phyloP scores from a whole-genome alignment of 768 basidiomycete genomes.

The Kondoa malvinella region DNA sequence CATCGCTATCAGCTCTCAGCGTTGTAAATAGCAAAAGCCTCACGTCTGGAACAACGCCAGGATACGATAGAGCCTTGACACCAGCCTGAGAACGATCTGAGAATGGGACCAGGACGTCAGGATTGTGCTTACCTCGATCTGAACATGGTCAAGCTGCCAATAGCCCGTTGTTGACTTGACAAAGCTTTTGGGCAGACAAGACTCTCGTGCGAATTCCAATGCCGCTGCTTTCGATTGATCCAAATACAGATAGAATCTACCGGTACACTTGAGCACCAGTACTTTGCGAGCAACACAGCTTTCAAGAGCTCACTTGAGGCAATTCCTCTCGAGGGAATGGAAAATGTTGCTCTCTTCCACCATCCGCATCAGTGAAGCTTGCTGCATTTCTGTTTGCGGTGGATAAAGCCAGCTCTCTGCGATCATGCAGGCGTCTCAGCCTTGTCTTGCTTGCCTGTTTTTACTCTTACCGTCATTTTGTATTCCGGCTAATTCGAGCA shows the following conservation, averaged over 20 bases:
- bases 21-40: neutral
- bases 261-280: neutral
- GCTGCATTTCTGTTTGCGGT: neutral
- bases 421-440: neutral
- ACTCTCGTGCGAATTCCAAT: neutral
- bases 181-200: neutral
- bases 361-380: neutral
- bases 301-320: neutral
- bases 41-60: neutral
- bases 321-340: neutral
- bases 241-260: neutral
- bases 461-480: neutral
- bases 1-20: neutral
- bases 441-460: neutral
- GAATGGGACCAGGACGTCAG: neutral
- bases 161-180: neutral
- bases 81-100: neutral
- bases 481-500: neutral
- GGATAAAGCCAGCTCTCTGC: neutral
- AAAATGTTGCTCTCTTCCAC: neutral
- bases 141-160: neutral
- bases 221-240: neutral
- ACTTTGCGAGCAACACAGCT: neutral
- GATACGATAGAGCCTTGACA: neutral
- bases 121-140: neutral